A percentile compares a stretch with the other conserved stretches of the same genome.
Evolutionary conservation across 371 early-diverging fungal genomes (phyloP).

Genomic region (Apophysomyces sp.): DNA sequence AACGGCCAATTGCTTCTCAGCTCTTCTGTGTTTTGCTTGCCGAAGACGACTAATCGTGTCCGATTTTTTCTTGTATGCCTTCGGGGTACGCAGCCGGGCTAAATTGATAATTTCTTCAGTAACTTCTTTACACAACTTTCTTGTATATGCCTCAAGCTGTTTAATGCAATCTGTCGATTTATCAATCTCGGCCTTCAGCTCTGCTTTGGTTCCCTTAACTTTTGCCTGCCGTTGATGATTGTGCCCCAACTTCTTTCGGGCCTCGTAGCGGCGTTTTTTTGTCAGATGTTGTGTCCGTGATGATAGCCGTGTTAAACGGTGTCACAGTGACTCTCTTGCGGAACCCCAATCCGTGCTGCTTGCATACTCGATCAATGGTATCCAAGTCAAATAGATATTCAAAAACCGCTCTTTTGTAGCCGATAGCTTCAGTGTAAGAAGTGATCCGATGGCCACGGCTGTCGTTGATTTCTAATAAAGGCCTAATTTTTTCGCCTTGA

Average conservation of each 20-base stretch:
- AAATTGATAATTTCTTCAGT: neutral
- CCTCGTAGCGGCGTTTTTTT: neutral
- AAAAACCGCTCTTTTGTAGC: neutral
- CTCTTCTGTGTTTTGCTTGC: neutral
- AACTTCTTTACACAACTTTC: neutral
- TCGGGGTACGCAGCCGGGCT: neutral
- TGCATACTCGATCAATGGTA: neutral
- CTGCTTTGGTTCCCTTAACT: neutral
- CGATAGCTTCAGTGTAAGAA: neutral
- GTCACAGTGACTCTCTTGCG: neutral
- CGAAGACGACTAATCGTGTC: neutral
- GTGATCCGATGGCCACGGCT: neutral
- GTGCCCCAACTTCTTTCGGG: neutral
- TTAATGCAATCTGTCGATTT: neutral
- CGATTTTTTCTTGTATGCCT: neutral
- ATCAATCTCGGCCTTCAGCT: neutral
- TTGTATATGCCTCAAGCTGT: neutral
- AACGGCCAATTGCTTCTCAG: neutral
- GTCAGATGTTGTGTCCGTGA: neutral
- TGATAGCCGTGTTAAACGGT: neutral
- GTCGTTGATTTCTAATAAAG: neutral
- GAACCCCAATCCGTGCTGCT: neutral
- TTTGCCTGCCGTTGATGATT: neutral
- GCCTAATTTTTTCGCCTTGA: neutral
- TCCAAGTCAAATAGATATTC: neutral